phyloP scores from a whole-genome alignment of 2,329 filamentous ascomycete genomes.

The Aspergillus fumigatiaffinis region DNA sequence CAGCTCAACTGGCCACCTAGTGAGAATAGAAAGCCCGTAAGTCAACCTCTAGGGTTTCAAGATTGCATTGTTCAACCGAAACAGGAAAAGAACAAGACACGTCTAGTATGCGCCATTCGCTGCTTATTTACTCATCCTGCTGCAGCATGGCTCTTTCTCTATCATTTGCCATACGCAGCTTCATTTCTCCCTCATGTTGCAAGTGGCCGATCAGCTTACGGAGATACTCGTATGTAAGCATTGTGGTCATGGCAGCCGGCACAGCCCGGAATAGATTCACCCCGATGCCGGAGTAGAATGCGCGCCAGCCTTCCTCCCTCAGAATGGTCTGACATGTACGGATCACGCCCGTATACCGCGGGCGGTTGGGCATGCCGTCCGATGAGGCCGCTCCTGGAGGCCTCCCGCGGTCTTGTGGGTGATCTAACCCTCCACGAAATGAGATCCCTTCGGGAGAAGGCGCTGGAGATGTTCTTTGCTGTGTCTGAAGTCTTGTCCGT shows the following conservation, averaged over 20 bases:
- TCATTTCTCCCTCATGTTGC: slow-evolving; percentile 49
- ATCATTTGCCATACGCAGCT: slow-evolving; percentile 21
- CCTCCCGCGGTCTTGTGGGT: slow-evolving; percentile 43
- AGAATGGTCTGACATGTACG: slow-evolving; percentile 82
- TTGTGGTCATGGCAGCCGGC: slow-evolving; percentile 92
- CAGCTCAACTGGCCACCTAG: neutral
- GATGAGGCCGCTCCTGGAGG: slow-evolving; percentile 46
- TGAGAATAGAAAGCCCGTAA: neutral
- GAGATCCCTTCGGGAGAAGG: slow-evolving; percentile 50
- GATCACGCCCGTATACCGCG: slow-evolving; percentile 70
- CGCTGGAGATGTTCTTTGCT: slow-evolving; percentile 62
- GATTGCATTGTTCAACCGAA: neutral
- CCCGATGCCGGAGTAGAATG: slow-evolving; percentile 95
- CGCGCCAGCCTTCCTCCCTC: slow-evolving; percentile 87
- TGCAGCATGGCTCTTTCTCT: slow-evolving; percentile 19
- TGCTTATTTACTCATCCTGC: slow-evolving; percentile 4
- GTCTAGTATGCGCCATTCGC: neutral
- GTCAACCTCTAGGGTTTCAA: neutral
- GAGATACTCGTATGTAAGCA: slow-evolving; percentile 90
- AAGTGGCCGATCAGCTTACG: slow-evolving; percentile 51
- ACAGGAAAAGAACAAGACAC: neutral
- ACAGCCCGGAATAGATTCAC: slow-evolving; percentile 97
- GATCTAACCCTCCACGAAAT: slow-evolving; percentile 40
- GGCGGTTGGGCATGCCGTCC: slow-evolving; percentile 54
- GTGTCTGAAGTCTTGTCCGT: slow-evolving; percentile 87